A percentile compares a stretch with the other conserved stretches of the same genome.
phyloP scores from a whole-genome alignment of 768 basidiomycete species.

The Lyophyllum shimeji region DNA sequence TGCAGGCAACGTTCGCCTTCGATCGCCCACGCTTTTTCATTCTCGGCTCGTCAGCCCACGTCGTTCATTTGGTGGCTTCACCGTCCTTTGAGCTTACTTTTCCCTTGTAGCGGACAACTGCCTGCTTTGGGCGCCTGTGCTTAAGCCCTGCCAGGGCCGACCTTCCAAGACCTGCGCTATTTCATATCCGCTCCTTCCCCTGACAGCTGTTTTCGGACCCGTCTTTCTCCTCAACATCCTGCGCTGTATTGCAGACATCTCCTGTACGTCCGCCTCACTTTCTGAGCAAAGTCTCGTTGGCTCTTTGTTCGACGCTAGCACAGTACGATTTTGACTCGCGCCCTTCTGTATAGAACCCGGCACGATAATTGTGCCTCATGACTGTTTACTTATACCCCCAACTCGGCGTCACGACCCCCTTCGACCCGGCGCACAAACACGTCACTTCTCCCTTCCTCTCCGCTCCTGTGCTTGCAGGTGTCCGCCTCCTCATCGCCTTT shows the following conservation, averaged over 20 bases:
- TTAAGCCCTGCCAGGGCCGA: background rate
- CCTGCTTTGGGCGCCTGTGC: conserved; percentile 6
- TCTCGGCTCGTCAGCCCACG: background rate
- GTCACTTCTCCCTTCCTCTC: conserved; percentile 53
- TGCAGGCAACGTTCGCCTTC: conserved; percentile 3
- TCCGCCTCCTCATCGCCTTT: conserved; percentile 48
- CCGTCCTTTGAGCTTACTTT: background rate
- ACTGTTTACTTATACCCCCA: conserved; percentile 13
- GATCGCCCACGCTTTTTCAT: background rate
- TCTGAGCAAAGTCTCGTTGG: too few species aligned
- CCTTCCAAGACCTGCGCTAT: background rate
- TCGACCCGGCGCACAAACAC: conserved; percentile 36
- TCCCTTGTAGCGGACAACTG: background rate
- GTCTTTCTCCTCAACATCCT: too few species aligned
- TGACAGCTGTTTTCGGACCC: background rate
- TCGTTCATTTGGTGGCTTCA: background rate
- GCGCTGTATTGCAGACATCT: too few species aligned
- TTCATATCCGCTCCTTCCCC: background rate
- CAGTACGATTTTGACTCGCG: too few species aligned
- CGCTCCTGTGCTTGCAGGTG: conserved; percentile 38
- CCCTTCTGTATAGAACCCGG: too few species aligned
- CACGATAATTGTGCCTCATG: too few species aligned
- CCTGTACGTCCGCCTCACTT: too few species aligned
- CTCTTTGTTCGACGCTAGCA: too few species aligned
- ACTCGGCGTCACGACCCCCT: conserved; percentile 22